phyloP scores from a whole-genome alignment of 352 stramenopile genomes.

The Phytophthora crassamura region DNA sequence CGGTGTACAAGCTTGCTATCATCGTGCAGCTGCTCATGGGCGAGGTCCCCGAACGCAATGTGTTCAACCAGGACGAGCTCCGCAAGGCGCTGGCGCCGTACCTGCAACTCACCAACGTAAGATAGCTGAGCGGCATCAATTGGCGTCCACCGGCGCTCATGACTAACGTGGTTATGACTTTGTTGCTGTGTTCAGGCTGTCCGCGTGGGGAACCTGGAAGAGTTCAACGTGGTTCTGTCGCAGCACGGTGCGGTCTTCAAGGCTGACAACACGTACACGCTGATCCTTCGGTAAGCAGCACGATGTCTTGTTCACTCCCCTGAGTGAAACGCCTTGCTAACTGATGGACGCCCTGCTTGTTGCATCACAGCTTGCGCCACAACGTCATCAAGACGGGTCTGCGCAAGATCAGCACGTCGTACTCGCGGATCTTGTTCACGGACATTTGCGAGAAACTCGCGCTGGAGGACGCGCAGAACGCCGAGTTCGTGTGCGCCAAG shows the following conservation, averaged over 20 bases:
- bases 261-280: constrained; percentile 94
- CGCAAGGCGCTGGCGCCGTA: constrained; percentile 93
- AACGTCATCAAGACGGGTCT: constrained; percentile 99
- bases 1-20: constrained; percentile 96
- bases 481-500: constrained; percentile 98
- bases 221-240: constrained; percentile 93
- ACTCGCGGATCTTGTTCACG: constrained; percentile 89
- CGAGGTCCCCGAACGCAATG: constrained; percentile 95
- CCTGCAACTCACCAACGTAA: constrained; percentile 94
- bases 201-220: constrained; percentile 94
- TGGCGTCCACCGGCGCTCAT: background rate
- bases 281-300: constrained; percentile 92
- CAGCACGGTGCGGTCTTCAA: constrained; percentile 90
- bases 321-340: background rate
- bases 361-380: constrained; percentile 91
- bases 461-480: constrained; percentile 91
- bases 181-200: constrained; percentile 84
- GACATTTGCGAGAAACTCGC: constrained; percentile 96
- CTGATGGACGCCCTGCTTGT: constrained; percentile 6
- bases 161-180: constrained; percentile 4
- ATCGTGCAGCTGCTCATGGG: constrained; percentile 99
- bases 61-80: constrained; percentile 94
- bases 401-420: constrained; percentile 96
- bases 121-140: constrained; percentile 1
- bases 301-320: background rate